Evolutionary conservation across 1,284 basidiomycete genomes (phyloP), one percentile per base, ranked within the genome.

Genomic region (Trametes sp.): DNA sequence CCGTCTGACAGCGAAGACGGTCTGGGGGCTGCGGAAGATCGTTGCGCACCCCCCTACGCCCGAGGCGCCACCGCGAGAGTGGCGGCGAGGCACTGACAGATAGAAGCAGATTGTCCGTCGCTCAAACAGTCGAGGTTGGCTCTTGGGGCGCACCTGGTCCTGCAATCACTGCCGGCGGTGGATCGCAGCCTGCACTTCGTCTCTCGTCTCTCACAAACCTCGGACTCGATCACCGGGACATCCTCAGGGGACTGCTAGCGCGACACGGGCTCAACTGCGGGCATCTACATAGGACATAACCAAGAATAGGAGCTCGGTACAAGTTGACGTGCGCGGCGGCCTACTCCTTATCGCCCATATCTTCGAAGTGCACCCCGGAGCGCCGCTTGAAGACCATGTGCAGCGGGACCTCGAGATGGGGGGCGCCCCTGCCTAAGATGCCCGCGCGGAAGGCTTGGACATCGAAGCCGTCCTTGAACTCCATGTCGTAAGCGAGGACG

Each of bases 401-500:
- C 28, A 71, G 57, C 14, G 59, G 58, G 28, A 66, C 46, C 21
- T 63, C 59, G n/a, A 72, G 58, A 10, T 67, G 26, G 2, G 68
- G 65, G 6, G 68, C 68, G 52, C 68, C 62, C 59, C 65, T 67
- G 61, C 66, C 68, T 9, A 57, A 9, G n/a, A 70, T 57, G 6
- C 69, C 66, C 10, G 54, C 59, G 13, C 45, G 46, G 59, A 69
- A 72, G 6, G 28, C 51, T 13, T 23, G 42, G 1, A 35, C 24
- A 45, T 69, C 64, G 45, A 68, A 68, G 23, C 51, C 62, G 1
- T 41, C 41, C 11, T 57, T 56, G 52, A 70, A 54, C 45, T 48
- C 29, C 42, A 69, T 55, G 54, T 71, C 66, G 57, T 62, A 69
- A 13, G 57, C 42, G 13, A 71, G 62, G 19, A 70, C 42, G 23